A percentile compares a stretch with the other conserved stretches of the same genome.
phyloP scores from a whole-genome alignment of 1,284 basidiomycete genomes.

The Fomitiporia mediterranea region DNA sequence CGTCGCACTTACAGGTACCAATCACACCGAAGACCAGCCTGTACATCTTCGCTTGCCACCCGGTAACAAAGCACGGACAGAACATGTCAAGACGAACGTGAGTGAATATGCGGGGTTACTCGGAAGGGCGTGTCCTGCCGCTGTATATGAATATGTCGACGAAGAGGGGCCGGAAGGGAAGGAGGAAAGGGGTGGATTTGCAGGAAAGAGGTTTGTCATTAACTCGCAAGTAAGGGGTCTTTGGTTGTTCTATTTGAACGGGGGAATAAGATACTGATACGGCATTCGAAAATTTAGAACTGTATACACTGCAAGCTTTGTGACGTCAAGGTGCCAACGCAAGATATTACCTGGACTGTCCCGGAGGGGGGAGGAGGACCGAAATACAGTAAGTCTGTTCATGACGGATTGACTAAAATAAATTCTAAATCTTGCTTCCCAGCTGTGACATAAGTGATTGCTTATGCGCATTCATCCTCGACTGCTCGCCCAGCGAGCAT shows the following conservation, averaged over 20 bases:
- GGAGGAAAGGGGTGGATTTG: constrained; percentile 54
- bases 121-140: constrained; percentile 89
- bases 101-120: constrained; percentile 83
- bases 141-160: constrained; percentile 97
- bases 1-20: constrained; percentile 89
- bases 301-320: constrained; percentile 94
- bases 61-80: constrained; percentile 44
- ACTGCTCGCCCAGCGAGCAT: too few relatives aligned
- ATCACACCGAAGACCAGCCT: constrained; percentile 95
- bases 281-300: constrained; percentile 46
- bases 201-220: constrained; percentile 90
- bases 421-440: too few relatives aligned
- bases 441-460: too few relatives aligned
- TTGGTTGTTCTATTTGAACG: not conserved
- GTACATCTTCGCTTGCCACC: constrained; percentile 77
- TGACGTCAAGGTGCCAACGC: constrained; percentile 88
- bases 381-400: constrained; percentile 87
- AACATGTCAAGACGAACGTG: constrained; percentile 79
- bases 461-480: too few relatives aligned
- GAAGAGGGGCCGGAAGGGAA: constrained; percentile 48
- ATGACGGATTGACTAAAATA: too few relatives aligned
- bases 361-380: constrained; percentile 93
- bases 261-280: constrained; percentile 8
- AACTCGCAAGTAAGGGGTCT: constrained; percentile 75
- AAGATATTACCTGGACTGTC: constrained; percentile 93